These are phyloP conservation scores for Penicillium parvum DNA, from an alignment of 495 filamentous ascomycete genomes.

Conservation along the genomic window DNA sequence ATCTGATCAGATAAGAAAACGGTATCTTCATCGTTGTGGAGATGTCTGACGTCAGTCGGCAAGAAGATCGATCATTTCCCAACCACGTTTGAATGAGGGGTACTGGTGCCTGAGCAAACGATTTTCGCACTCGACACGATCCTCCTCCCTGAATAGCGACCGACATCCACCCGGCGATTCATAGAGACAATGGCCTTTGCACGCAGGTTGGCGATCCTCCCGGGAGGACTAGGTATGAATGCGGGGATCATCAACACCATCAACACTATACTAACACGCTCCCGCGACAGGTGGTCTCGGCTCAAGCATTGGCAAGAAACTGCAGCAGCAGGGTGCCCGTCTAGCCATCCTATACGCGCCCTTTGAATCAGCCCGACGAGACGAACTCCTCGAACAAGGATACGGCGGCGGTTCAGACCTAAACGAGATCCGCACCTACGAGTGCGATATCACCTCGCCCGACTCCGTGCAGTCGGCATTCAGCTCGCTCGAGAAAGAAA, in stretches of 20 bases:
- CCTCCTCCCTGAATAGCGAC: background rate
- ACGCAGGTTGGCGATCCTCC: slow-evolving; percentile 35
- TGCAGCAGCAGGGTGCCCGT: slow-evolving; percentile 32
- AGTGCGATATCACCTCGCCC: slow-evolving; percentile 40
- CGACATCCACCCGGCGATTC: background rate
- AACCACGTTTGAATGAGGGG: background rate
- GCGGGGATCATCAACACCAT: background rate
- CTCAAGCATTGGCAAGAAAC: slow-evolving; percentile 36
- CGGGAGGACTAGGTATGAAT: slow-evolving; percentile 36
- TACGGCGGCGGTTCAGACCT: slow-evolving; percentile 19
- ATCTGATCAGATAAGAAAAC: no score
- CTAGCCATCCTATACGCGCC: slow-evolving; percentile 41
- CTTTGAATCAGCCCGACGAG: slow-evolving; percentile 35
- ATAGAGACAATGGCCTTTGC: slow-evolving; percentile 28
- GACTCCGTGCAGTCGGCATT: slow-evolving; percentile 35
- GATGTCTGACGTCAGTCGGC: slow-evolving; percentile 11
- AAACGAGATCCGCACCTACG: slow-evolving; percentile 32
- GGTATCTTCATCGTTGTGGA: no score
- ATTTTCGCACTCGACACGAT: background rate
- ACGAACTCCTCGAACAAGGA: slow-evolving; percentile 28
- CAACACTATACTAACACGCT: no score
- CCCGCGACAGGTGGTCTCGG: slow-evolving; percentile 32
- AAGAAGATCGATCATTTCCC: slow-evolving; percentile 13
- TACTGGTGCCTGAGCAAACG: background rate
- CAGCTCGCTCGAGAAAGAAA: slow-evolving; percentile 16